A percentile compares a stretch with the other conserved stretches of the same genome.
phyloP scores from a whole-genome alignment of 2,329 filamentous ascomycete species.

The Diaporthe helianthi region DNA sequence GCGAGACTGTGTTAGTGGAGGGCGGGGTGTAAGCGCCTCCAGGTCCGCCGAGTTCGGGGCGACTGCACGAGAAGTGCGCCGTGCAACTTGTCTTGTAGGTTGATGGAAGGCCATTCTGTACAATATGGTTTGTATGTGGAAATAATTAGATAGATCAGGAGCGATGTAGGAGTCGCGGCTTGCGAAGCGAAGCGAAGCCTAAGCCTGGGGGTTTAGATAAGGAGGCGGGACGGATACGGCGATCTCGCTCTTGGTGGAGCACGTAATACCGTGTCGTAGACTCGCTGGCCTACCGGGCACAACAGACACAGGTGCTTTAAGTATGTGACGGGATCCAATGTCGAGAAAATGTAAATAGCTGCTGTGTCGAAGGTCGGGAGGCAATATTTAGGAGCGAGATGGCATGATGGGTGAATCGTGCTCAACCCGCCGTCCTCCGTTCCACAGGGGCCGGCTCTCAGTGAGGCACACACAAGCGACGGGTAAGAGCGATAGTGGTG shows the following conservation, averaged over 20 bases:
- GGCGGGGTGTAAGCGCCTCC: conserved; percentile 39
- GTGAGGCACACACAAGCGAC: conserved; percentile 15
- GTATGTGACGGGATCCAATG: conserved; percentile 3
- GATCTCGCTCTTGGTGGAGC: conserved; percentile 11
- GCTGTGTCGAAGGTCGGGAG: conserved; percentile 25
- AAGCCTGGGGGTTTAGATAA: conserved; percentile 28
- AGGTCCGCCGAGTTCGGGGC: conserved; percentile 49
- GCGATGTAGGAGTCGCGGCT: background rate
- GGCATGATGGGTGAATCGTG: conserved; percentile 28
- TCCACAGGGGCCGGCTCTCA: background rate
- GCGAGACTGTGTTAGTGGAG: conserved; percentile 49
- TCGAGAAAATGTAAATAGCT: conserved; percentile 21
- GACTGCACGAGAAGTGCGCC: conserved; percentile 52
- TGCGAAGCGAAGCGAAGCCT: too few relatives aligned
- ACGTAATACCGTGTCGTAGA: conserved; percentile 9
- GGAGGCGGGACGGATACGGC: conserved; percentile 26
- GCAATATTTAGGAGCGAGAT: conserved; percentile 27
- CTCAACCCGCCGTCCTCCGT: conserved; percentile 9
- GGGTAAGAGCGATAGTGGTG: conserved; percentile 4
- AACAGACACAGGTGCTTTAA: conserved; percentile 10
- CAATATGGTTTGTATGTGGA: background rate
- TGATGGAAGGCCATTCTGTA: conserved; percentile 66
- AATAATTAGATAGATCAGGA: background rate
- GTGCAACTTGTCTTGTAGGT: conserved; percentile 59
- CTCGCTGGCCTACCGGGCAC: conserved; percentile 9